These are phyloP conservation scores for Leccinum insolens DNA, from an alignment of 1,284 basidiomycete genomes.

Conservation along the genomic window DNA sequence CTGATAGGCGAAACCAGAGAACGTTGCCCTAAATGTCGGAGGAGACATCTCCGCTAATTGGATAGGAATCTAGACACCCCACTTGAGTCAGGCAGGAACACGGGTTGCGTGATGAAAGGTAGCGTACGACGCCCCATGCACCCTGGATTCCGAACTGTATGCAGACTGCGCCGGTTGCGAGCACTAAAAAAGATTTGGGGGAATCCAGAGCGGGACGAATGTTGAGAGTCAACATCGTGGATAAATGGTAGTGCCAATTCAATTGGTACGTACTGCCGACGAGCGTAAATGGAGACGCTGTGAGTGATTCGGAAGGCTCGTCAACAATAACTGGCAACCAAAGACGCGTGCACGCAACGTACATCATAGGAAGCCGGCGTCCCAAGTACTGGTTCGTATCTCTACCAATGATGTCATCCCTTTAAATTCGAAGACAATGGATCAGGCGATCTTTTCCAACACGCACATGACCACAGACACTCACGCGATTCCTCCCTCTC, in stretches of 20 bases:
- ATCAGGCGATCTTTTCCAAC: neutral
- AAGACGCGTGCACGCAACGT: constrained; percentile 24
- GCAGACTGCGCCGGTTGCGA: constrained; percentile 83
- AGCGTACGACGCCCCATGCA: constrained; percentile 71
- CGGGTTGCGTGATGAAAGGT: neutral
- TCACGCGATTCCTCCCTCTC: constrained; percentile 79
- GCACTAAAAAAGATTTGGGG: constrained; percentile 64
- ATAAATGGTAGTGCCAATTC: constrained; percentile 42
- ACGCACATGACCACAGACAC: constrained; percentile 6
- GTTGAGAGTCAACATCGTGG: constrained; percentile 29
- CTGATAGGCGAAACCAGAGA: constrained; percentile 90
- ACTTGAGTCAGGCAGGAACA: neutral
- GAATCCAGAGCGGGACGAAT: constrained; percentile 86
- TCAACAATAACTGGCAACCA: neutral
- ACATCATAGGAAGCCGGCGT: constrained; percentile 85
- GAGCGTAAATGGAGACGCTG: constrained; percentile 42
- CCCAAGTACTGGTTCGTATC: constrained; percentile 84
- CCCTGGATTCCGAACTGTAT: constrained; percentile 85
- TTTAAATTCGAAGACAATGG: constrained; percentile 29
- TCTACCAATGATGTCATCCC: constrained; percentile 82
- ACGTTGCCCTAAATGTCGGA: constrained; percentile 90
- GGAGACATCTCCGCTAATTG: constrained; percentile 89
- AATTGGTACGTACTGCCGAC: constrained; percentile 40
- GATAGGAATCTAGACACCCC: constrained; percentile 65
- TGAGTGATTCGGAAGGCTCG: neutral